Evolutionary conservation across 2,329 filamentous ascomycete genomes (phyloP).

Genomic region (Xylariales sp.): DNA sequence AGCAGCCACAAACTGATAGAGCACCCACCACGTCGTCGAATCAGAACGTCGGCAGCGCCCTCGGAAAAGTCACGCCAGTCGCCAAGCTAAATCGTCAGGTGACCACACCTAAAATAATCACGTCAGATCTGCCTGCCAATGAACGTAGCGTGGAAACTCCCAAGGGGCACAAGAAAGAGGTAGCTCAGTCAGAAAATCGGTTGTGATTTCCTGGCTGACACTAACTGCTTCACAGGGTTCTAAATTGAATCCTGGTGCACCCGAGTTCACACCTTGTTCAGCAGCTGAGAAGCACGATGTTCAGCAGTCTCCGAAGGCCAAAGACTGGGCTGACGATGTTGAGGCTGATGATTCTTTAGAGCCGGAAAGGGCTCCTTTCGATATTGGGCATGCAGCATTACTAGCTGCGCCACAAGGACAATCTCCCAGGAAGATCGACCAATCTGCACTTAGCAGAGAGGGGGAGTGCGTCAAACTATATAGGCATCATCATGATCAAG

Average conservation of each 20-base stretch:
- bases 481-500: slow-evolving; percentile 4
- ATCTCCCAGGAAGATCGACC: slow-evolving; percentile 1
- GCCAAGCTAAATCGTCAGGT: slow-evolving; percentile 2
- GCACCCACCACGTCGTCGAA: background rate
- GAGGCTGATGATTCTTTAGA: slow-evolving; percentile 9
- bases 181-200: slow-evolving; percentile 37
- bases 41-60: background rate
- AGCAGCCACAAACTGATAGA: too few relatives aligned
- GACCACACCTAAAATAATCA: slow-evolving; percentile 9
- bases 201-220: slow-evolving; percentile 36
- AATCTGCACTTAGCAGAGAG: background rate
- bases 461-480: background rate
- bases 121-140: slow-evolving; percentile 12
- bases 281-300: slow-evolving; percentile 12
- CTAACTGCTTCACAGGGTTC: slow-evolving; percentile 43
- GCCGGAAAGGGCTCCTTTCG: background rate
- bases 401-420: background rate
- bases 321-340: slow-evolving; percentile 24
- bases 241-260: slow-evolving; percentile 51
- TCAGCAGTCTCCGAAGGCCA: slow-evolving; percentile 14
- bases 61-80: background rate
- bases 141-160: slow-evolving; percentile 25
- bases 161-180: slow-evolving; percentile 42
- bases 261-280: slow-evolving; percentile 48
- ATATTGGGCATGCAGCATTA: background rate